Evolutionary conservation across 768 basidiomycete genomes (phyloP), one percentile per base, ranked within the genome.

Genomic region (Hygrophorus russula): DNA sequence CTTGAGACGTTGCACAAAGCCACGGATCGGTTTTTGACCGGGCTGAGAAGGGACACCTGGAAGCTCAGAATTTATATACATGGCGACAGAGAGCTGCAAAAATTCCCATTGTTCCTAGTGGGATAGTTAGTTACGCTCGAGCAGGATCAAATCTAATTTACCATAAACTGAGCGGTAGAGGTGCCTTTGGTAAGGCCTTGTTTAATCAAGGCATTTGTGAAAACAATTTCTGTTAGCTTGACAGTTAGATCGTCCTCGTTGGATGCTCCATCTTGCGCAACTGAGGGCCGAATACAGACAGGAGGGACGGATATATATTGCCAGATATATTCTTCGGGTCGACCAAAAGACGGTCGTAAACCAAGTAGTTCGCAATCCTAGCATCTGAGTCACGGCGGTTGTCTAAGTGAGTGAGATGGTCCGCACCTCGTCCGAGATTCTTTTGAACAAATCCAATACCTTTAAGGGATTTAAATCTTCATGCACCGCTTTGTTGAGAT

Each of bases 241-340:
- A 94, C 91, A 0, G 96, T 98, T 27, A 99, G 69, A 60, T 99
- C 96, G 52, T 99, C 96, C 65, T 99, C 96, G 52, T 96, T 99
- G 18, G 91, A 96, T 31, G 94, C 94, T 4, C 91, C 92, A 54
- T 99, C 96, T 61, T 98, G 96, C 0, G 88, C 84, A 1, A 99
- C 96, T 2, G 92, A 96, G 0, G 96, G 96, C 36, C 96, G 79
- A 44, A 99, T 99, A 57, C 91, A 93, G 14, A 96, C 91, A 0
- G 96, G 96, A 32, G 96, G 96, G 24, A 99, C 96, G 17, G 92
- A 94, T 11, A 99, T 78, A 60, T 97, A 99, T 61, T 98, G 94
- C 94, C 96, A 99, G 41, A 99, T 78, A 54, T 91, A 96, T 59
- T 97, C 87, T 65, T 99, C 96, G 8, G 96, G 96, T 42, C 96